A percentile compares a stretch with the other conserved stretches of the same genome.
These are phyloP conservation scores for Athelia psychrophila DNA, from an alignment of 1,284 basidiomycete species.

Conservation along the genomic window DNA sequence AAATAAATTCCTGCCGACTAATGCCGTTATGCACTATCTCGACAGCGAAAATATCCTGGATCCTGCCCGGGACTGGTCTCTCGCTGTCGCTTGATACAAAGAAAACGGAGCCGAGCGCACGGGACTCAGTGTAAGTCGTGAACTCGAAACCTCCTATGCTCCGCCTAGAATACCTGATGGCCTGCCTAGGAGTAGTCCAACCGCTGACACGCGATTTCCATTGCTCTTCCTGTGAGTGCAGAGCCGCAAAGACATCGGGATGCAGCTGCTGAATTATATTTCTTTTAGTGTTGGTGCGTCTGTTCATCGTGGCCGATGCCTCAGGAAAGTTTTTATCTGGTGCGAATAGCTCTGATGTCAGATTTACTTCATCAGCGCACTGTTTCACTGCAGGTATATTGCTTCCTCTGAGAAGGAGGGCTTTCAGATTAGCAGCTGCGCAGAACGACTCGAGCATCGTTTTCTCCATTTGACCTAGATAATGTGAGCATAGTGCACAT, in stretches of 20 bases:
- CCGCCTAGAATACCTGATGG: not conserved
- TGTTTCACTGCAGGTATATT: not conserved
- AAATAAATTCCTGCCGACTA: not conserved
- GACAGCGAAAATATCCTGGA: not conserved
- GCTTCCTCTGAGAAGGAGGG: not conserved
- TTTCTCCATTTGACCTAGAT: constrained; percentile 8
- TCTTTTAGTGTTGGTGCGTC: not conserved
- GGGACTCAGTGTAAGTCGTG: not conserved
- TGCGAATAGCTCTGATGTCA: too few species aligned
- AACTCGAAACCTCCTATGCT: not conserved
- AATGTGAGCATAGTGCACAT: not conserved
- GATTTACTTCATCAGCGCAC: not conserved
- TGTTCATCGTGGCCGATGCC: not conserved
- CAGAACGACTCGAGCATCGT: constrained; percentile 12
- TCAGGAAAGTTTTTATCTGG: not conserved
- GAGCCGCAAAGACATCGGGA: not conserved
- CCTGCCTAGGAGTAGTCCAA: not conserved
- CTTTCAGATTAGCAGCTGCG: not conserved
- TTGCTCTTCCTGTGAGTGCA: not conserved
- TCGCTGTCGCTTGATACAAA: not conserved
- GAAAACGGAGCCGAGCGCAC: not conserved
- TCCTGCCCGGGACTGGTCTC: not conserved
- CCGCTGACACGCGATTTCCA: not conserved
- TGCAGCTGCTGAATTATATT: not conserved
- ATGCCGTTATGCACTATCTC: not conserved